These are phyloP conservation scores for Aspergillus neotritici DNA, from an alignment of 2,329 filamentous ascomycete genomes.

Conservation along the genomic window DNA sequence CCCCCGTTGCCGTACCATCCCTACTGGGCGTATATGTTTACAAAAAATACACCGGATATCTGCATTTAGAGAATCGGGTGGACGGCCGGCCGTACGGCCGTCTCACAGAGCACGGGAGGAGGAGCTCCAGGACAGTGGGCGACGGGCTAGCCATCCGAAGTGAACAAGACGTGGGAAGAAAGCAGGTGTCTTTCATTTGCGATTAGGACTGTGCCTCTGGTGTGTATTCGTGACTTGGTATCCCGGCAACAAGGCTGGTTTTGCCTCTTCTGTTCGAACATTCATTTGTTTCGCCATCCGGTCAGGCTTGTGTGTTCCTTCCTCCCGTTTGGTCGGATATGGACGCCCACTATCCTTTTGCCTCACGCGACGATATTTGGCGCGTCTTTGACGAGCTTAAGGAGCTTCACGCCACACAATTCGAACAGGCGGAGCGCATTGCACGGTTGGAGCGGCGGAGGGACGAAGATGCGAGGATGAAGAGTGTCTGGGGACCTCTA, in stretches of 20 bases:
- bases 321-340: conserved; percentile 33
- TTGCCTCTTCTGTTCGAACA: background rate
- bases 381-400: conserved; percentile 58
- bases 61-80: conserved; percentile 22
- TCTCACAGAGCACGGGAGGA: conserved; percentile 29
- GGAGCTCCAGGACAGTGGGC: conserved; percentile 18
- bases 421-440: conserved; percentile 57
- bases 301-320: background rate
- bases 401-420: conserved; percentile 55
- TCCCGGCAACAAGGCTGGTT: background rate
- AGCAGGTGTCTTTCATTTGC: background rate
- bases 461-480: conserved; percentile 60
- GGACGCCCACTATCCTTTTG: conserved; percentile 61
- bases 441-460: conserved; percentile 56
- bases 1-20: background rate
- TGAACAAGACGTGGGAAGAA: background rate
- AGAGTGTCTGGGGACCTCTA: conserved; percentile 78
- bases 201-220: background rate
- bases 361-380: conserved; percentile 61
- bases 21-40: conserved; percentile 8
- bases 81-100: conserved; percentile 31
- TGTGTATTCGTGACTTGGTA: background rate
- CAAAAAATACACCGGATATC: conserved; percentile 8
- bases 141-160: background rate
- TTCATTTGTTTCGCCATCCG: background rate